These are phyloP conservation scores for Linum tenue DNA, from an alignment of 345 rosid genomes.

Conservation along the genomic window DNA sequence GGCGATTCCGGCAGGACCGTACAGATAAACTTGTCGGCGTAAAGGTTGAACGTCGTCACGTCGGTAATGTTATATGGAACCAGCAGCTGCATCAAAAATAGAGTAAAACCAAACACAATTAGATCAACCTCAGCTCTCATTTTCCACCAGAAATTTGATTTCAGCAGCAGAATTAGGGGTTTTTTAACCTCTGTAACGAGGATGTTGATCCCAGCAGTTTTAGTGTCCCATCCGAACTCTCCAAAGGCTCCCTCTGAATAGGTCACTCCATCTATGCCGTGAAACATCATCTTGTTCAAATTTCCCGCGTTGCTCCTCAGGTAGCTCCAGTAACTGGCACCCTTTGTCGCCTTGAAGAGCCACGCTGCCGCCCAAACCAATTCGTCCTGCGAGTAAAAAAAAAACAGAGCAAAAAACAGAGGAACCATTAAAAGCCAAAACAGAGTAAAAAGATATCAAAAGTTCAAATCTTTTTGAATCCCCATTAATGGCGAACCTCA, in stretches of 20 bases:
- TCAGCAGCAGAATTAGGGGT: background rate
- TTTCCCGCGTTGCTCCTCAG: conserved; percentile 21
- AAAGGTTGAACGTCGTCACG: conserved; percentile 14
- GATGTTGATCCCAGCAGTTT: conserved; percentile 20
- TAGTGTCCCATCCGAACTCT: conserved; percentile 26
- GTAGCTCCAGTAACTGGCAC: conserved; percentile 37
- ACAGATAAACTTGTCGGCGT: conserved; percentile 37
- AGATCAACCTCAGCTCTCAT: background rate
- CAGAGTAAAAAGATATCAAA: background rate
- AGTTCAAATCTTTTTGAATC: background rate
- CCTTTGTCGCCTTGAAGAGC: conserved; percentile 19
- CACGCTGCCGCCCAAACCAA: conserved; percentile 23
- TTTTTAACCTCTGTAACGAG: conserved; percentile 14
- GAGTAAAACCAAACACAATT: background rate
- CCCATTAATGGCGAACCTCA: conserved; percentile 5
- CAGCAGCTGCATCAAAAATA: conserved; percentile 14
- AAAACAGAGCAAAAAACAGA: background rate
- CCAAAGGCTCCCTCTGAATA: conserved; percentile 14
- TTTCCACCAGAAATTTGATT: too few relatives aligned
- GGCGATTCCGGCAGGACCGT: conserved; percentile 50
- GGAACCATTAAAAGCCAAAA: background rate
- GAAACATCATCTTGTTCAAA: conserved; percentile 7
- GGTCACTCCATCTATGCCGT: conserved; percentile 1
- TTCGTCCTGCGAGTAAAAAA: conserved; percentile 16
- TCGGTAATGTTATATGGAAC: conserved; percentile 2